phyloP scores from a whole-genome alignment of 2,329 filamentous ascomycete genomes.

The Dothiorella sarmentorum region DNA sequence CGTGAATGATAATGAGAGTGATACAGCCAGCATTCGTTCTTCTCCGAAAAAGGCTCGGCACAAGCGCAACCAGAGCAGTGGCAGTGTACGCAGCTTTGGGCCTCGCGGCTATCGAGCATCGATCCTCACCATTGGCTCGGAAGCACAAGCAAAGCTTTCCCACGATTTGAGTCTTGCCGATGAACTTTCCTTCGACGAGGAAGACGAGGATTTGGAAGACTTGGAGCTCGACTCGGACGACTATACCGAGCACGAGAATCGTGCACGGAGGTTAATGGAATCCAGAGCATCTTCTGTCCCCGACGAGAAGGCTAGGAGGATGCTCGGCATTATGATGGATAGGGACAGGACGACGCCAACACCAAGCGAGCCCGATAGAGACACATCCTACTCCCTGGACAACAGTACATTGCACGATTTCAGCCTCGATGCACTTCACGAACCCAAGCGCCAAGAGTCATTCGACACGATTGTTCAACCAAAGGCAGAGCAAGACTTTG shows the following conservation, averaged over 20 bases:
- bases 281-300: conserved; percentile 41
- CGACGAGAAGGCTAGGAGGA: conserved; percentile 46
- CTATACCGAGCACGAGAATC: conserved; percentile 41
- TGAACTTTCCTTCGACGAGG: conserved; percentile 82
- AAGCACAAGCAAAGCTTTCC: conserved; percentile 52
- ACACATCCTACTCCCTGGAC: conserved; percentile 21
- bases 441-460: conserved; percentile 1
- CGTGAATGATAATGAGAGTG: conserved; percentile 53
- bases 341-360: not conserved
- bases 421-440: not conserved
- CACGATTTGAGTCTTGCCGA: conserved; percentile 78
- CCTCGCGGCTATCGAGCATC: conserved; percentile 66
- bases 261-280: conserved; percentile 37
- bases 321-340: conserved; percentile 38
- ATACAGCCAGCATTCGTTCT: conserved; percentile 61
- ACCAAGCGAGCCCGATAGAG: conserved; percentile 20
- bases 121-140: conserved; percentile 56
- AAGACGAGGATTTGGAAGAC: conserved; percentile 51
- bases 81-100: conserved; percentile 28
- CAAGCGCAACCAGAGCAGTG: conserved; percentile 37
- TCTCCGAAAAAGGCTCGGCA: conserved; percentile 53
- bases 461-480: not conserved
- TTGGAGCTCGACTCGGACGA: conserved; percentile 67
- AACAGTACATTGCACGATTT: not conserved
- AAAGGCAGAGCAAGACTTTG: not conserved